A percentile compares a stretch with the other conserved stretches of the same genome.
Evolutionary conservation across 768 basidiomycete species (phyloP).

Genomic region (Rhodotorula toruloides): DNA sequence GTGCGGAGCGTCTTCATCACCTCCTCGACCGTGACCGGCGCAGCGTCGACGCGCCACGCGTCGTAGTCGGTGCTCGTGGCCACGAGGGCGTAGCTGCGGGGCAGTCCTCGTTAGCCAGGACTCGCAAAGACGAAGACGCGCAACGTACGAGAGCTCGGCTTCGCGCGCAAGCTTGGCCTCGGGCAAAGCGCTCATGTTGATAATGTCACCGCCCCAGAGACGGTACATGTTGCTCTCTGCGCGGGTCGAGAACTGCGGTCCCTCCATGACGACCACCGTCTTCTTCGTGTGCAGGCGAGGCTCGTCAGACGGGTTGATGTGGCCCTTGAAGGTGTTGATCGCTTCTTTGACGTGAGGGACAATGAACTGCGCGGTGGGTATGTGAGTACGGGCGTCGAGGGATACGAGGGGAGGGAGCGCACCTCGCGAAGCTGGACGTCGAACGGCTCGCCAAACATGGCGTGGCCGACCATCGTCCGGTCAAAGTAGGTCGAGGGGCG

Average conservation of each 20-base stretch:
- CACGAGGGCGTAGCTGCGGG: slow-evolving; percentile 75
- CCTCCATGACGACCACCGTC: slow-evolving; percentile 93
- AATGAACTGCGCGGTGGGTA: slow-evolving; percentile 53
- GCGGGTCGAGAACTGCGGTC: slow-evolving; percentile 88
- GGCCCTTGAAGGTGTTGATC: slow-evolving; percentile 54
- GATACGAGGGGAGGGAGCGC: neutral
- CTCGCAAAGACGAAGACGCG: too few species aligned
- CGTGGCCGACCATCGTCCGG: slow-evolving; percentile 78
- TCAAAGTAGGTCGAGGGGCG: slow-evolving; percentile 79
- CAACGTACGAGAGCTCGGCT: slow-evolving; percentile 76
- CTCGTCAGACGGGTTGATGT: slow-evolving; percentile 44
- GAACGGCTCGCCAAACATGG: slow-evolving; percentile 70
- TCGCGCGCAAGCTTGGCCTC: slow-evolving; percentile 96
- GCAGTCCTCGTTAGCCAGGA: neutral
- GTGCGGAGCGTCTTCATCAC: slow-evolving; percentile 79
- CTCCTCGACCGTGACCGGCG: slow-evolving; percentile 80
- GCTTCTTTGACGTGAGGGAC: slow-evolving; percentile 61
- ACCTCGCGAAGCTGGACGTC: slow-evolving; percentile 52
- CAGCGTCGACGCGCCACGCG: slow-evolving; percentile 77
- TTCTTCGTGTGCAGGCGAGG: slow-evolving; percentile 65
- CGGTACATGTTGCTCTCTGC: slow-evolving; percentile 95
- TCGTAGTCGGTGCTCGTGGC: slow-evolving; percentile 82
- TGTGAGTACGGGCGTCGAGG: neutral
- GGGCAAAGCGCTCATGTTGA: slow-evolving; percentile 95
- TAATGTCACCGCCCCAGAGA: slow-evolving; percentile 83